These are phyloP conservation scores for Penicillium egyptiacum DNA, from an alignment of 495 filamentous ascomycete species.

Conservation along the genomic window DNA sequence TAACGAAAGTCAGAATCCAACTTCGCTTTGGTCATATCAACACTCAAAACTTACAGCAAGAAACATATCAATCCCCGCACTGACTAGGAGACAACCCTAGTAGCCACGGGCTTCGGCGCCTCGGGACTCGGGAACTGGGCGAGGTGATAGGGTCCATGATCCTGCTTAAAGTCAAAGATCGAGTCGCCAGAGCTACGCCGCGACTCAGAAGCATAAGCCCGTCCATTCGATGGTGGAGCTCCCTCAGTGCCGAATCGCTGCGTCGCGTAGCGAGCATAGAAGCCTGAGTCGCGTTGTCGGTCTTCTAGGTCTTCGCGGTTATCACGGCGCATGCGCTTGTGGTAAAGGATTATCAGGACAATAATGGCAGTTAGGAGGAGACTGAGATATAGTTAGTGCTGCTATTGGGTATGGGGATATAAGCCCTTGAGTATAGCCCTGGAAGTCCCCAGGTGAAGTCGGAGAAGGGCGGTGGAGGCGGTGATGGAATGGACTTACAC, in stretches of 20 bases:
- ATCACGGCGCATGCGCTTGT: slow-evolving; percentile 11
- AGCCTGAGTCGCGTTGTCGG: slow-evolving; percentile 1
- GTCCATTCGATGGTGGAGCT: not conserved
- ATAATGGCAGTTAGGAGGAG: slow-evolving; percentile 10
- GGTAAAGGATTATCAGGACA: slow-evolving; percentile 12
- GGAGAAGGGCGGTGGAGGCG: not conserved
- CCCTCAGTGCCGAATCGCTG: slow-evolving; percentile 11
- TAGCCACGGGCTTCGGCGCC: not conserved
- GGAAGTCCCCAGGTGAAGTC: not conserved
- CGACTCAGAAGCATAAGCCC: not conserved
- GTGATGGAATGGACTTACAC: slow-evolving; percentile 5
- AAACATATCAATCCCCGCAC: not conserved
- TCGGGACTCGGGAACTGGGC: slow-evolving; percentile 3
- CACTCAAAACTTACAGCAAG: not conserved
- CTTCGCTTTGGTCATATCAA: not conserved
- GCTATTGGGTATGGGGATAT: not conserved
- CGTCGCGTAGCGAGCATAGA: slow-evolving; percentile 12
- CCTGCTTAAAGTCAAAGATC: slow-evolving; percentile 11
- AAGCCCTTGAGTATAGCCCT: not conserved
- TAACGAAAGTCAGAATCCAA: not conserved
- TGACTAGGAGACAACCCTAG: slow-evolving; percentile 2
- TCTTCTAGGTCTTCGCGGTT: slow-evolving; percentile 17
- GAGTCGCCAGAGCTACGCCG: slow-evolving; percentile 11
- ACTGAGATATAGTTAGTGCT: not conserved
- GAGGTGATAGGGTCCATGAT: slow-evolving; percentile 12